phyloP scores from a whole-genome alignment of 352 stramenopile genomes.

The Pythium sp. region DNA sequence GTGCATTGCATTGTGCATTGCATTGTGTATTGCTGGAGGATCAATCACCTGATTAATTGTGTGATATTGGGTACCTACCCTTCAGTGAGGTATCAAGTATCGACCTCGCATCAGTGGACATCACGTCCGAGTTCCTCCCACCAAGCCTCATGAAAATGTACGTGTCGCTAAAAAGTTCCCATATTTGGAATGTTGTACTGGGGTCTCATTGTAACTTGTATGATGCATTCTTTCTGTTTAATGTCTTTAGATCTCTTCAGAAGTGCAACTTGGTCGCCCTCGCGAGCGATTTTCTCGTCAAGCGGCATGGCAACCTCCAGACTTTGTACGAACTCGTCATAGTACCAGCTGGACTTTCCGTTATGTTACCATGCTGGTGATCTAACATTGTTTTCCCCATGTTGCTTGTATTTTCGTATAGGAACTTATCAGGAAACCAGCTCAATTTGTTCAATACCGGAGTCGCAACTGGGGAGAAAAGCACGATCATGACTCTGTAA shows the following conservation, averaged over 20 bases:
- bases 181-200: neutral
- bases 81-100: neutral
- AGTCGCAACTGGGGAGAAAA: neutral
- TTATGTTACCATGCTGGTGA: neutral
- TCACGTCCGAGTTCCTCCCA: neutral
- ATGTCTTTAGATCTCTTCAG: neutral
- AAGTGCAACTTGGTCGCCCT: neutral
- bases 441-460: neutral
- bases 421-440: neutral
- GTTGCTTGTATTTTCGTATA: neutral
- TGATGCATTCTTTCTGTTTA: neutral
- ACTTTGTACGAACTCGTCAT: neutral
- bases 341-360: neutral
- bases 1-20: too few relatives aligned
- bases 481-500: neutral
- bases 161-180: neutral
- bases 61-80: neutral
- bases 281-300: neutral
- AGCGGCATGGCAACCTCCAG: neutral
- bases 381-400: neutral
- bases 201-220: too few relatives aligned
- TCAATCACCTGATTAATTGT: neutral
- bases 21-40: too few relatives aligned
- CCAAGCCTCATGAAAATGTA: slow-evolving; percentile 1
- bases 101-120: neutral